Evolutionary conservation across 2,329 filamentous ascomycete genomes (phyloP), one percentile per base, ranked within the genome.

Genomic region (Colletotrichum spinosum): DNA sequence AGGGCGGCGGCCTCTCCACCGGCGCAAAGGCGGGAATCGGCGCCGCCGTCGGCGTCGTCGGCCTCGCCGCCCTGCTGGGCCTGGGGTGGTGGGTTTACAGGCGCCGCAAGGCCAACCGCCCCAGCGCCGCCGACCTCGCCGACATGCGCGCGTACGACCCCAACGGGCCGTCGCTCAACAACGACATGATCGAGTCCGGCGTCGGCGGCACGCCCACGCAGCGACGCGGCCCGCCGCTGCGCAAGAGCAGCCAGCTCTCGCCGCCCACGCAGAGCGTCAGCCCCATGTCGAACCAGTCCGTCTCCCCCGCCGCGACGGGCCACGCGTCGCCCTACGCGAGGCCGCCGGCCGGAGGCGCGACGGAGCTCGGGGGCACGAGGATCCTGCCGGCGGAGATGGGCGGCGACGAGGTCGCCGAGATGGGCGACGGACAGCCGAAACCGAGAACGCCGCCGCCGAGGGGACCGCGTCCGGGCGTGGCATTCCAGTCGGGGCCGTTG

Each of bases 1-100:
- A 56, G 38, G 49, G 62, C 34, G 55, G 58, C 42, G 77, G 79
- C 5, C 74, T 82, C 9, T 78, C 77, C 1, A 79, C 75, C 7
- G 80, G 79, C 35, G 80, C 79, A 66, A 80, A 81, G 76, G 78
- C 77, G 48, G 80, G 80, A 58, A 82, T 82, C 42, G 80, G 80
- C 57, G 76, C 75, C 25, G 80, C 77, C 55, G 76, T 73, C 15
- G 79, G 75, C 66, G 70, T 79, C 25, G 80, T 68, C 55, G 80
- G 71, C 17, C 72, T 81, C 9, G 54, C 45, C 6, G 46, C 44
- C 15, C 66, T 72, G 41, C n/a, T 78, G 38, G 62, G 45, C 33
- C 13, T 55, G 12, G 68, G 48, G 2, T 67, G 60, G 56, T 72
- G 66, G 62, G 67, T 67, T 51, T 57, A 70, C 49, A 67, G 67